These are phyloP conservation scores for Purpureocillium lavendulum DNA, from an alignment of 2,329 filamentous ascomycete genomes.

Conservation along the genomic window DNA sequence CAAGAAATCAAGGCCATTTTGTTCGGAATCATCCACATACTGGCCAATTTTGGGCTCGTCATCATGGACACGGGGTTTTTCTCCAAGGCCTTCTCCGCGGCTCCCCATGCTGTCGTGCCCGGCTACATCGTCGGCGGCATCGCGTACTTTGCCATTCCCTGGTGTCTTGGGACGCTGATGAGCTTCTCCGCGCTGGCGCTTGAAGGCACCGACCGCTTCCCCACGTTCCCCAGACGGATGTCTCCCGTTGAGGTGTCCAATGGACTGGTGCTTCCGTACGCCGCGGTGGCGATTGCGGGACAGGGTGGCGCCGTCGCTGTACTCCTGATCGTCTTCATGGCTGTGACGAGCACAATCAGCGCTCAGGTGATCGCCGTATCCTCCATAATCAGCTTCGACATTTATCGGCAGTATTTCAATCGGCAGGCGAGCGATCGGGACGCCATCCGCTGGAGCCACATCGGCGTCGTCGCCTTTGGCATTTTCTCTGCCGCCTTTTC, in stretches of 20 bases:
- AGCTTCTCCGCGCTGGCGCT: slow-evolving; percentile 37
- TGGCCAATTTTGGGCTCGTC: slow-evolving; percentile 31
- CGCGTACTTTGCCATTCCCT: slow-evolving; percentile 45
- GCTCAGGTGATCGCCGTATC: slow-evolving; percentile 45
- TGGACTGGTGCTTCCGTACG: slow-evolving; percentile 59
- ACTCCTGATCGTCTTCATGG: slow-evolving; percentile 66
- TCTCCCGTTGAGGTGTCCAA: slow-evolving; percentile 52
- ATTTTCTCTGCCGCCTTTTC: slow-evolving; percentile 21
- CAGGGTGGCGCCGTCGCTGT: slow-evolving; percentile 62
- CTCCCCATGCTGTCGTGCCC: slow-evolving; percentile 37
- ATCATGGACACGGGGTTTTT: slow-evolving; percentile 48
- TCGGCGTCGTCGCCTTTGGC: slow-evolving; percentile 43
- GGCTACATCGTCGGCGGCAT: slow-evolving; percentile 36
- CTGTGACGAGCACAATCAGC: slow-evolving; percentile 53
- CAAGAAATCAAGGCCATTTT: slow-evolving; percentile 28
- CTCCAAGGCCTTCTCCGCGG: slow-evolving; percentile 41
- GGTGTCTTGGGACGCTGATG: slow-evolving; percentile 42
- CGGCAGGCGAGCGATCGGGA: slow-evolving; percentile 34
- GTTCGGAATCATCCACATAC: slow-evolving; percentile 34
- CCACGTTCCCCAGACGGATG: slow-evolving; percentile 49
- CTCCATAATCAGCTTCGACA: slow-evolving; percentile 45
- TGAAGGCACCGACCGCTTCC: slow-evolving; percentile 39
- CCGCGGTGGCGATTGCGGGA: slow-evolving; percentile 58
- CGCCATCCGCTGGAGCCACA: slow-evolving; percentile 42
- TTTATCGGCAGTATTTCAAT: slow-evolving; percentile 43